Base-by-base conservation (phyloP, 2,329 filamentous ascomycete species). In the Talaromyces sp. region DNA sequence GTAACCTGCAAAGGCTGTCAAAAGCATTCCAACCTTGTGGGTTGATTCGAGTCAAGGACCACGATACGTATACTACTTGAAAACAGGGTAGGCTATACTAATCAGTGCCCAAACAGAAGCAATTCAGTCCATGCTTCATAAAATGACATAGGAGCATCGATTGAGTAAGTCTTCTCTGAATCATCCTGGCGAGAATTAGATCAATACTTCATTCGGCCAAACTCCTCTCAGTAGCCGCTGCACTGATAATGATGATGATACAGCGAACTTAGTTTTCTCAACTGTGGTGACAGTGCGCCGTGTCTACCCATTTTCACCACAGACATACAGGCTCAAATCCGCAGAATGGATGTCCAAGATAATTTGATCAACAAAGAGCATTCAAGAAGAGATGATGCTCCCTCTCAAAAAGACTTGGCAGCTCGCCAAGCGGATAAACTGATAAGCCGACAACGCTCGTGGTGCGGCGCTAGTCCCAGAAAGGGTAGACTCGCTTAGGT, bases 401-500 rank as follows among this genome's bases (percentile, higher is more conserved):
- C 6, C 13, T 10, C 9, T 10, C 35, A 5, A 37, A 37, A 37
- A 37, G 35, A 37, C 9, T 25, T 22, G 15, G 15, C 10, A 17
- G 13, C 35, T 58, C 39, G 39, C 22, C 39, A 43, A 45, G 19
- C 39, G 27, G 50, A 31, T 37, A 37, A 47, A 45, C 19, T 11
- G 27, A 63, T 47, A 47, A 57, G 47, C 52, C 61, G 50, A 63
- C 22, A 47, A 49, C 50, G 49, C 47, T 52, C 22, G 49, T 33
- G 22, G 35, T 9, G 4, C 0, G 9, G 17, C 50, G 39, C 61
- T 45, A 56, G 1, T 1, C 68, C 64, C 49, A 65, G 72, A 66
- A 25, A 25, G 67, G 66, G 71, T 70, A 70, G 52, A 66, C 70
- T 78, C 75, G 76, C 76, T 78, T 78, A 79, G 75, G 73, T 75